Evolutionary conservation across 2,329 filamentous ascomycete genomes (phyloP).

Genomic region (Trichoderma sp.): DNA sequence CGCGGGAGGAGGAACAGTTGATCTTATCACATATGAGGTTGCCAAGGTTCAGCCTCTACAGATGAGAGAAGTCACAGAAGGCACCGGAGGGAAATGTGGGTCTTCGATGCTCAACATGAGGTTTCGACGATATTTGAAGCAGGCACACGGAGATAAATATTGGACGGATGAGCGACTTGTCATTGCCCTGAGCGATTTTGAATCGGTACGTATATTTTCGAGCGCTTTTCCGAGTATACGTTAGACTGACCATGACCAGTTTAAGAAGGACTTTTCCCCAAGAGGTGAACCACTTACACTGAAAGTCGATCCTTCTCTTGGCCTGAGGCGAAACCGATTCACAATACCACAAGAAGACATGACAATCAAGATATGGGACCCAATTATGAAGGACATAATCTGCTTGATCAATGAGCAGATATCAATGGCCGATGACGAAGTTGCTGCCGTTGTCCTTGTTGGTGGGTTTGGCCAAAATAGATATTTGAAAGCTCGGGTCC

Average conservation of each 20-base stretch:
- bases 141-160: constrained; percentile 43
- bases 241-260: constrained; percentile 27
- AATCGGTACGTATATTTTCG: constrained; percentile 44
- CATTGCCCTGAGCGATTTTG: constrained; percentile 43
- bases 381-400: constrained; percentile 44
- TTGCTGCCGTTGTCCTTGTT: constrained; percentile 45
- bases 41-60: constrained; percentile 41
- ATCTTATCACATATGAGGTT: constrained; percentile 54
- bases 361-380: constrained; percentile 56
- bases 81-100: constrained; percentile 50
- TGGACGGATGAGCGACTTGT: constrained; percentile 44
- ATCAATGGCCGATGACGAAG: constrained; percentile 35
- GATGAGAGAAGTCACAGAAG: constrained; percentile 49
- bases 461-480: constrained; percentile 48
- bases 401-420: constrained; percentile 44
- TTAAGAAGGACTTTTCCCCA: constrained; percentile 40
- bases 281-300: constrained; percentile 38
- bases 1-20: constrained; percentile 54
- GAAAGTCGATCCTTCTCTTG: constrained; percentile 35
- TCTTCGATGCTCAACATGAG: constrained; percentile 49
- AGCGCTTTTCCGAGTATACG: constrained; percentile 23
- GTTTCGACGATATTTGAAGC: constrained; percentile 45
- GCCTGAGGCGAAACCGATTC: constrained; percentile 32
- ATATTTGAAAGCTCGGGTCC: constrained; percentile 44
- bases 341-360: constrained; percentile 53